Base-by-base conservation (phyloP, 129 eudicot genomes). In the Arctium lappa region DNA sequence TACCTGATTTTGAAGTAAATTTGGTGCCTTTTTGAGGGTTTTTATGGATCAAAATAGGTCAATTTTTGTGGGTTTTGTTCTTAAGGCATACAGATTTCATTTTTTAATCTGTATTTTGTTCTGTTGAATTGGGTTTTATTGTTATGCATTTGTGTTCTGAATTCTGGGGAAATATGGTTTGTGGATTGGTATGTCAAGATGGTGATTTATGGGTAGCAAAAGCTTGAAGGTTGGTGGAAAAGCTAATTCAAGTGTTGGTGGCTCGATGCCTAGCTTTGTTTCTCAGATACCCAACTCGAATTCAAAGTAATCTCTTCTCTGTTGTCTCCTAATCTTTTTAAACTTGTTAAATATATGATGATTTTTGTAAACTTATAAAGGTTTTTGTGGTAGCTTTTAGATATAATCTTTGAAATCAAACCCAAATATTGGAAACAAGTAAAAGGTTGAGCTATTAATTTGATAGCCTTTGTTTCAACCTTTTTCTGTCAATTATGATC, bases 241-340 rank as follows among this genome's bases (percentile, higher is more conserved):
- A 84, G 85, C 71, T 79, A 69, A 90, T 80, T 79, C 79, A 75
- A 88, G 91, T 81, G 82, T 80, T 56, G 77, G 89, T 84, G 86
- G 85, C 69, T 91, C 86, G 80, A 89, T 92, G 97, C 94, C 90
- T 77, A 92, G 91, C 92, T 94, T 92, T 86, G 84, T 85, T 76
- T 77, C 90, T 87, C 87, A 74, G 79, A 74, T 85, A 44, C 87
- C 88, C 70, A 71, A 77, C 85, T 84, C 95, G 68, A 89, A 86
- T 88, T 76, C 85, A 74, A 90, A 89, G 97, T 94, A 85, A 85
- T 37, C 29, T 88, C 79, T 79, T 72, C 40, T 79, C 76, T 75
- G 12, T 34, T 77, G 78, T 33, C 11, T 72, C 8, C 9, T 69
- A 68, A 39, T 72, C 6, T 50, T 65, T 32, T 37, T 78, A 84